Evolutionary conservation across 2,329 filamentous ascomycete species (phyloP).

Genomic region (Hypoxylon sp.): DNA sequence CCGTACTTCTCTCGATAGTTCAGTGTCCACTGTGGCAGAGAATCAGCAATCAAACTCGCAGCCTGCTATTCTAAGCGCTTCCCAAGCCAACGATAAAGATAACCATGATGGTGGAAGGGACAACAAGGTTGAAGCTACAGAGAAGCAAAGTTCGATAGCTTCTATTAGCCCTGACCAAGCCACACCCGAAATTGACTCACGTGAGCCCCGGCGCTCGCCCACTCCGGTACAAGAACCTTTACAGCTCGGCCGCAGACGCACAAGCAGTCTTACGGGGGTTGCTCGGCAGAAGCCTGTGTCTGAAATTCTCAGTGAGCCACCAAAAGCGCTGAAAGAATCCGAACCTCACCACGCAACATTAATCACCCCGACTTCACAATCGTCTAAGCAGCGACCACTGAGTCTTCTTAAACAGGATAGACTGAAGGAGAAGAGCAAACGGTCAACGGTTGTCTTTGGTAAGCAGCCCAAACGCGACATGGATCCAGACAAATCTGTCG

Average conservation of each 20-base stretch:
- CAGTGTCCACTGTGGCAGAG: not conserved
- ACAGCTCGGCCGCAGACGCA: slow-evolving; percentile 33
- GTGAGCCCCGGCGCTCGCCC: slow-evolving; percentile 1
- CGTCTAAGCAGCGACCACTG: slow-evolving; percentile 39
- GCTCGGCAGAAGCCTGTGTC: slow-evolving; percentile 46
- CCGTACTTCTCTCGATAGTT: slow-evolving; percentile 2
- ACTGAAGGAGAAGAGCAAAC: slow-evolving; percentile 68
- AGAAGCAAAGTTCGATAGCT: slow-evolving; percentile 12
- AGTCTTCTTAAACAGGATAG: slow-evolving; percentile 59
- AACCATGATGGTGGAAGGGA: slow-evolving; percentile 1
- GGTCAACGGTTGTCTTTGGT: slow-evolving; percentile 81
- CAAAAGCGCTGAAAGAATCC: slow-evolving; percentile 32
- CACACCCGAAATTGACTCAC: slow-evolving; percentile 3
- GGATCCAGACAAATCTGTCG: slow-evolving; percentile 54
- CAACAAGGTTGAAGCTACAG: not conserved
- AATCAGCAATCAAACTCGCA: slow-evolving; percentile 6
- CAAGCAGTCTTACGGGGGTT: slow-evolving; percentile 41
- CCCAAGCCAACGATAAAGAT: slow-evolving; percentile 1
- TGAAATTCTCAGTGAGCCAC: slow-evolving; percentile 44
- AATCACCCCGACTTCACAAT: slow-evolving; percentile 45
- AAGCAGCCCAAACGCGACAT: slow-evolving; percentile 65
- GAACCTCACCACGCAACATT: slow-evolving; percentile 34
- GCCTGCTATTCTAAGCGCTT: not conserved
- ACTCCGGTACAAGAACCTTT: slow-evolving; percentile 11
- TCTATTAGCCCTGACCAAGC: slow-evolving; percentile 8